Conservation (phyloP, 352 stramenopile genomes). For the Phytopythium chamaehyphon region DNA sequence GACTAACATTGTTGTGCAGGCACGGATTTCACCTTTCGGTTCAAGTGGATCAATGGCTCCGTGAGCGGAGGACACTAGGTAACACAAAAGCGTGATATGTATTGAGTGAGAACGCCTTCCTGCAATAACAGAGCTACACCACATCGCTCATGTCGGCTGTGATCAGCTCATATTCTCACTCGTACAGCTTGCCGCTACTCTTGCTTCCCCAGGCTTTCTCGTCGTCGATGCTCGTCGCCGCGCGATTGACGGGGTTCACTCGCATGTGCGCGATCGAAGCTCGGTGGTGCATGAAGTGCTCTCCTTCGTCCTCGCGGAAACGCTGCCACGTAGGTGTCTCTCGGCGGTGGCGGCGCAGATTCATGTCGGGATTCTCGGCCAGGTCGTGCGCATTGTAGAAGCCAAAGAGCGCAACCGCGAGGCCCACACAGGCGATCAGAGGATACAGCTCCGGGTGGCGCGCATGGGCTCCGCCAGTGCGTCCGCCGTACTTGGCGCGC, state of each 20-base stretch:
- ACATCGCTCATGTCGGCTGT: not conserved
- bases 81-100: too few species aligned
- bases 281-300: slow-evolving; percentile 19
- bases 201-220: slow-evolving; percentile 12
- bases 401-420: slow-evolving; percentile 12
- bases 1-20: not conserved
- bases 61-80: too few species aligned
- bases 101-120: too few species aligned
- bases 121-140: not conserved
- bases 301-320: slow-evolving; percentile 21
- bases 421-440: slow-evolving; percentile 22
- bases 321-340: slow-evolving; percentile 26
- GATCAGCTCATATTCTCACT: too few species aligned
- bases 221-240: slow-evolving; percentile 10
- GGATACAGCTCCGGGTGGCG: slow-evolving; percentile 27
- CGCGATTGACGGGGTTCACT: slow-evolving; percentile 25
- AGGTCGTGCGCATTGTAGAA: slow-evolving; percentile 18
- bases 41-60: slow-evolving; percentile 1
- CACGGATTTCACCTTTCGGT: not conserved
- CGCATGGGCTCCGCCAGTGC: not conserved
- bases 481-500: not conserved
- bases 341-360: slow-evolving; percentile 17
- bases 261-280: slow-evolving; percentile 25
- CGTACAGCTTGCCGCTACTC: not conserved
- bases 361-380: slow-evolving; percentile 28